Evolutionary conservation across 2,329 filamentous ascomycete species (phyloP).

Genomic region (Fusarium protoensiforme): DNA sequence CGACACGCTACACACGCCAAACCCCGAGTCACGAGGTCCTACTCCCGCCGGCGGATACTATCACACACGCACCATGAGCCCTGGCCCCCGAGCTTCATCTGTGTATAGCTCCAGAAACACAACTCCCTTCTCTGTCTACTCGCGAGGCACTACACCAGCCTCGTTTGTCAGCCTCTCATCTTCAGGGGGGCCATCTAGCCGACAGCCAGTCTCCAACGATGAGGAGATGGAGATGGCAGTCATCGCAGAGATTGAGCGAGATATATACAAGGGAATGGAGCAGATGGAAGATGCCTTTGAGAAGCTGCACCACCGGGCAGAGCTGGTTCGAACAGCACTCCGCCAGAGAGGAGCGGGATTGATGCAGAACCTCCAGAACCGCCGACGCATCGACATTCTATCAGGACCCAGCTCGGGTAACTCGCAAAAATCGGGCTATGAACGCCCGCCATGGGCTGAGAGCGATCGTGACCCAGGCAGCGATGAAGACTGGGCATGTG

Average conservation of each 20-base stretch:
- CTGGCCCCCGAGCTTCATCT: slow-evolving; percentile 54
- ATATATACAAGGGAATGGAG: slow-evolving; percentile 96
- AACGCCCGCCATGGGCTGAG: slow-evolving; percentile 53
- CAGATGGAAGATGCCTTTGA: slow-evolving; percentile 94
- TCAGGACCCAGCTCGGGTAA: slow-evolving; percentile 60
- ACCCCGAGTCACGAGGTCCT: slow-evolving; percentile 62
- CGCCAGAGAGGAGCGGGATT: slow-evolving; percentile 86
- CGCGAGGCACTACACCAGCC: slow-evolving; percentile 66
- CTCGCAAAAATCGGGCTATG: slow-evolving; percentile 57
- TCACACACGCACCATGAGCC: slow-evolving; percentile 52
- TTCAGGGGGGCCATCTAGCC: slow-evolving; percentile 54
- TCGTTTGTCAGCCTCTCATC: slow-evolving; percentile 70
- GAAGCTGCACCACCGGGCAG: slow-evolving; percentile 85
- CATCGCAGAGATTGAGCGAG: slow-evolving; percentile 89
- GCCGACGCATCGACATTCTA: slow-evolving; percentile 66
- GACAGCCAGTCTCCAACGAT: slow-evolving; percentile 82
- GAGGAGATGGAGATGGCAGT: slow-evolving; percentile 94
- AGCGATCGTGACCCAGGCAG: slow-evolving; percentile 61
- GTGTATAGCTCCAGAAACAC: slow-evolving; percentile 57
- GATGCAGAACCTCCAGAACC: slow-evolving; percentile 70
- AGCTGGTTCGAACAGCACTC: slow-evolving; percentile 80
- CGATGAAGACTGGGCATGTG: slow-evolving; percentile 69
- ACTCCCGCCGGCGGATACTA: slow-evolving; percentile 65
- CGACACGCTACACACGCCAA: slow-evolving; percentile 51
- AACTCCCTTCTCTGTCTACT: slow-evolving; percentile 63